Evolutionary conservation across 495 filamentous ascomycete genomes (phyloP), one percentile per base, ranked within the genome.

Genomic region (Penicillium desertorum): DNA sequence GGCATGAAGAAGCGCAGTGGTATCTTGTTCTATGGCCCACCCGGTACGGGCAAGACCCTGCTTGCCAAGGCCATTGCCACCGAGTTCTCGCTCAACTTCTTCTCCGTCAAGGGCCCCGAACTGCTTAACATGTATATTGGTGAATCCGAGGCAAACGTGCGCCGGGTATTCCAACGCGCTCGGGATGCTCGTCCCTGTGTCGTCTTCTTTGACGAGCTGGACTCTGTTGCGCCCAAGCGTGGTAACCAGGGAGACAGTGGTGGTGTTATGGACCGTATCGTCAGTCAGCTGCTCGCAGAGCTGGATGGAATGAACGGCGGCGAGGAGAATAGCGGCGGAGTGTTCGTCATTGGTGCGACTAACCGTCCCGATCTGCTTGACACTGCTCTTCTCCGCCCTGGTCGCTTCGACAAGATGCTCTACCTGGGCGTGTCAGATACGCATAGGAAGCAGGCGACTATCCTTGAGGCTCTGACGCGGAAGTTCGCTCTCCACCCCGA

Each of bases 111-210:
- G 73, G 94, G 94, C 2, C 94, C 94, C 1, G 94, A 98, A 74
- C 72, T 98, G 63, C 84, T 98, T 17, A 98, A 98, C 67, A 98
- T 98, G 94, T 98, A 98, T 67, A 98, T 98, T 68, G 94, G 94
- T 73, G 94, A 98, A 72, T 96, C 91, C 9, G 94, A 98, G 78
- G 95, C 95, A 45, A 98, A 98, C 65, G 94, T 98, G 11, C 87
- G 94, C 3, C 82, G 95, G 5, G 95, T 98, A 3, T 98, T 98
- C 77, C 93, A 96, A 74, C 82, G 92, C 12, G 94, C 94, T 8
- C 80, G 95, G 9, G 94, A 98, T 73, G 94, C 94, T 9, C 79
- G 93, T n/a, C 94, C 94, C 2, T 98, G 94, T 62, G 93, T 98
- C 43, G 94, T 98, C 23, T 98, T 98, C 81, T 98, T 98, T 63